Evolutionary conservation across 805 yeast species (phyloP), one percentile per base, ranked within the genome.

Genomic region (Hanseniaspora hatyaiensis): DNA sequence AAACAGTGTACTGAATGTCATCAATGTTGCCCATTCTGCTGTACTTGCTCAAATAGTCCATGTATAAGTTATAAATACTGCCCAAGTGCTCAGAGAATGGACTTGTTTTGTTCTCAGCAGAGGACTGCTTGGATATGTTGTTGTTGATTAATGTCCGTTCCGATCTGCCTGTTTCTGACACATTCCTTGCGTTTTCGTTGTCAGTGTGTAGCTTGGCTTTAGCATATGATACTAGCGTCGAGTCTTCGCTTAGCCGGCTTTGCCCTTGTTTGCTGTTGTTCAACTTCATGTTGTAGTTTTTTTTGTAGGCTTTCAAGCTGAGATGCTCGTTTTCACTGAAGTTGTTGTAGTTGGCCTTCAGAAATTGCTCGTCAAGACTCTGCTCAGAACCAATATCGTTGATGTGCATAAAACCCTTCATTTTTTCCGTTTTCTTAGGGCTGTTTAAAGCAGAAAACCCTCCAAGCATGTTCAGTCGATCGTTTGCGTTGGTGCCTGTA

Each of bases 1-100:
- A 66, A 2, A 75, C 56, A 3, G 65, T 57, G 55, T 74, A 76
- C 39, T 74, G 66, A 52, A 74, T 72, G 52, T 74, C 74, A 49
- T 76, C 80, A 23, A 65, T 52, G 53, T 26, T 31, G 23, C 40
- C 40, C 6, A 37, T 4, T 6, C 22, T 16, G 16, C 40, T 37
- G 13, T 15, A 26, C n/a, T 16, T 19, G 8, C 19, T 15, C 16
- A 37, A n/a, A 22, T 37, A 37, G 22, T 37, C 30, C 8, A 24
- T 37, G n/a, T 24, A 26, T 13, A 18, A 24, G 11, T 28, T 9
- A n/a, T 37, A 37, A 23, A 37, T 3, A 3, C 22, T 28, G 9
- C 18, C 9, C 11, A 37, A 18, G 12, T 24, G 16, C 6, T 37
- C 31, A 13, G 30, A 16, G 24, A 26, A 16, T 23, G 29, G 28